Conservation (phyloP, 345 rosid species). For the Dipteronia sinensis region DNA sequence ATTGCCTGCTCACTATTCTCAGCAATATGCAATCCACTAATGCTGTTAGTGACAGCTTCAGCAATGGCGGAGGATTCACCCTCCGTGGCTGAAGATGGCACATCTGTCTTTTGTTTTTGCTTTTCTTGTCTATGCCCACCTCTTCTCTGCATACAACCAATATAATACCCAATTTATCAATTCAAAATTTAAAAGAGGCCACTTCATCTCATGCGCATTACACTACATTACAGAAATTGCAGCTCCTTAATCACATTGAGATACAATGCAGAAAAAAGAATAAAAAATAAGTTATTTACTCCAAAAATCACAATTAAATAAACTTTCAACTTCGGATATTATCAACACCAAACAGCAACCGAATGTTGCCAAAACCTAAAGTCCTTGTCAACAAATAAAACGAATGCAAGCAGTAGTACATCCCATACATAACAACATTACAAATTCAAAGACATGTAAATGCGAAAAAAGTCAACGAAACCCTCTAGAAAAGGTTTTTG, state of each 20-base stretch:
- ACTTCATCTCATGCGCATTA: neutral
- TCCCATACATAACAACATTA: neutral
- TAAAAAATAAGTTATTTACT: neutral
- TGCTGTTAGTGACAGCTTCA: constrained; percentile 39
- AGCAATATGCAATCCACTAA: constrained; percentile 53
- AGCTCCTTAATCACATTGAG: neutral
- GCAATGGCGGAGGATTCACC: constrained; percentile 26
- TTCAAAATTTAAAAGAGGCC: neutral
- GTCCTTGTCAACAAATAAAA: neutral
- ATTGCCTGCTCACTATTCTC: constrained; percentile 41
- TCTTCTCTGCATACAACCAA: constrained; percentile 36
- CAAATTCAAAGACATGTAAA: neutral
- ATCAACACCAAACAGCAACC: neutral
- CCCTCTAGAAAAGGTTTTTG: neutral
- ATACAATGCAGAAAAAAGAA: neutral
- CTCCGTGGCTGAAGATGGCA: constrained; percentile 29
- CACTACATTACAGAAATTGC: neutral
- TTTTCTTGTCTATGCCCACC: constrained; percentile 29
- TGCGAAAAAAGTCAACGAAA: neutral
- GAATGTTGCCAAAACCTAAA: neutral
- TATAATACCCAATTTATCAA: constrained; percentile 3
- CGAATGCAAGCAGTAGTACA: neutral
- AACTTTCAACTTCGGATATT: neutral
- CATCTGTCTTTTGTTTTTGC: constrained; percentile 37
- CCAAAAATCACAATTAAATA: neutral